Evolutionary conservation across 2,329 filamentous ascomycete species (phyloP).

Genomic region (Hypoxylon sp.): DNA sequence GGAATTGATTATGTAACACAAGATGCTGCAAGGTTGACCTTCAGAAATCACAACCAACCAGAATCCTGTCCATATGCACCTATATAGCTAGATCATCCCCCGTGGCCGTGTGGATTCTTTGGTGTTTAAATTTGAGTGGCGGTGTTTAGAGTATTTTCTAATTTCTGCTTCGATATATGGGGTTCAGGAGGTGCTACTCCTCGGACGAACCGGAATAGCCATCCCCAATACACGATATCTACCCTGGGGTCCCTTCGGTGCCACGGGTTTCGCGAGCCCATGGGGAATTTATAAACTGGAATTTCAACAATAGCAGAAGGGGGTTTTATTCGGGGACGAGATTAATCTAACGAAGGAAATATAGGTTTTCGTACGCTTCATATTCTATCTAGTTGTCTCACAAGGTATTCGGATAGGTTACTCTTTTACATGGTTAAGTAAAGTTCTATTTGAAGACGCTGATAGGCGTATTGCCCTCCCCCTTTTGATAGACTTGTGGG

Average conservation of each 20-base stretch:
- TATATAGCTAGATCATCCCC: neutral
- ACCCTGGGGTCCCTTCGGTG: neutral
- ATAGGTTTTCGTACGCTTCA: neutral
- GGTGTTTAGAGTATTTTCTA: neutral
- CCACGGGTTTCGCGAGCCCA: neutral
- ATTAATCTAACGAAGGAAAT: neutral
- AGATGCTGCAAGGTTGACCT: neutral
- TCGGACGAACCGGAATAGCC: neutral
- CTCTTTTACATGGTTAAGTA: neutral
- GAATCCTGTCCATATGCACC: neutral
- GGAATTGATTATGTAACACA: constrained; percentile 23
- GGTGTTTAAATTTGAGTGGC: neutral
- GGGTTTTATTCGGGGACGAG: neutral
- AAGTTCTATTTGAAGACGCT: neutral
- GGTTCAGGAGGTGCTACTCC: neutral
- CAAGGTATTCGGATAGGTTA: neutral
- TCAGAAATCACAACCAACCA: neutral
- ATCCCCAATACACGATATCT: neutral
- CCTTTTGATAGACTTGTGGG: neutral
- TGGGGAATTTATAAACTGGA: neutral
- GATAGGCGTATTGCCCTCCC: neutral
- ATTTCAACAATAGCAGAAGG: neutral
- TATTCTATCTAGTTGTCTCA: neutral
- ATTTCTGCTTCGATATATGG: neutral
- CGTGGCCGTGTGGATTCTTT: neutral